Evolutionary conservation across 1,284 basidiomycete genomes (phyloP).

Genomic region (Hymenochaete sp.): DNA sequence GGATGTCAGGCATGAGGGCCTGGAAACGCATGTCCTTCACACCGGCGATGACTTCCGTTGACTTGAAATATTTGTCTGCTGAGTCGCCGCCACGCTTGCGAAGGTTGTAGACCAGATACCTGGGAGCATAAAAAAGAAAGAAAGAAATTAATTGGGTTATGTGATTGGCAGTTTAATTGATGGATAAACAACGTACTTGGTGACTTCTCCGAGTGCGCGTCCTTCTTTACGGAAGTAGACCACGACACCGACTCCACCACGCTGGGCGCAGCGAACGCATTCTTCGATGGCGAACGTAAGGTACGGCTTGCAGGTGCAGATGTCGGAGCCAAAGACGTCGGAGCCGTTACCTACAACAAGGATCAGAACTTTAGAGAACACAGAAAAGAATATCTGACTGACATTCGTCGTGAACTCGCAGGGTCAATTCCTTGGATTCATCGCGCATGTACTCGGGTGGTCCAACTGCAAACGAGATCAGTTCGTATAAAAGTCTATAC

Average conservation of each 20-base stretch:
- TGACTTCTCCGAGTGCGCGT: slow-evolving; percentile 86
- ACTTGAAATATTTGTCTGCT: slow-evolving; percentile 90
- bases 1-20: slow-evolving; percentile 90
- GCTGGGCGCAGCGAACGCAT: slow-evolving; percentile 79
- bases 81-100: slow-evolving; percentile 91
- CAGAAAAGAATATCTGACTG: slow-evolving; percentile 27
- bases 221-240: slow-evolving; percentile 96
- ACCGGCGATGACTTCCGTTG: slow-evolving; percentile 88
- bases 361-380: background rate
- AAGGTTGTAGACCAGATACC: slow-evolving; percentile 89
- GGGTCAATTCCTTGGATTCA: slow-evolving; percentile 77
- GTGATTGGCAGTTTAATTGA: no score
- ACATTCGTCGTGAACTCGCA: slow-evolving; percentile 94
- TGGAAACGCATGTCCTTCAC: slow-evolving; percentile 97
- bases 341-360: slow-evolving; percentile 59
- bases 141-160: no score
- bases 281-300: slow-evolving; percentile 91
- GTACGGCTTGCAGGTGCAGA: slow-evolving; percentile 94
- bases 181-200: slow-evolving; percentile 54
- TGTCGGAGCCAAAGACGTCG: slow-evolving; percentile 86
- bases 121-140: slow-evolving; percentile 24
- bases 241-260: slow-evolving; percentile 85
- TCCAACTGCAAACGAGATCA: slow-evolving; percentile 46
- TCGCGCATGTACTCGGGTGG: slow-evolving; percentile 74
- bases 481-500: slow-evolving; percentile 12